A percentile compares a stretch with the other conserved stretches of the same genome.
Evolutionary conservation across 768 basidiomycete genomes (phyloP).

Genomic region (Suillus cothurnatus): DNA sequence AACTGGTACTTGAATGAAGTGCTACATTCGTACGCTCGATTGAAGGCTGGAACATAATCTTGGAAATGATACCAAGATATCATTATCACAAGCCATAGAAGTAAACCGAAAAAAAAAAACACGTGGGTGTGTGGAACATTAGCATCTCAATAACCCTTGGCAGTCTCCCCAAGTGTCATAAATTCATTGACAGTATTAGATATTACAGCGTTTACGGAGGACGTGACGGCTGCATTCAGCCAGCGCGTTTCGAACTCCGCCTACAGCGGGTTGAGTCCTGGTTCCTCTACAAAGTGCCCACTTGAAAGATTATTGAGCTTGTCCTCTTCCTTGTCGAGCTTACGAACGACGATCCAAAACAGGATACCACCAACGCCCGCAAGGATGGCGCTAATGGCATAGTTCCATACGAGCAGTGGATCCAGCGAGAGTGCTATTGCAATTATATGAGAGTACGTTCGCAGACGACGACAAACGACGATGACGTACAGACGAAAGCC

Average conservation of each 20-base stretch:
- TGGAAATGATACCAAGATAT: too few relatives aligned
- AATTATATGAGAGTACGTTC: background rate
- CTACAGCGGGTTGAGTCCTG: background rate
- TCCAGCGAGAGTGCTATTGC: constrained; percentile 61
- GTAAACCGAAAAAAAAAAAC: background rate
- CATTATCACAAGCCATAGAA: background rate
- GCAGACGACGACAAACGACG: constrained; percentile 7
- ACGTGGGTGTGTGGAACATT: background rate
- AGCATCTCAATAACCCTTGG: background rate
- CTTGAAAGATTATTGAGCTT: constrained; percentile 53
- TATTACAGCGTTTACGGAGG: too few relatives aligned
- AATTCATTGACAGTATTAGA: too few relatives aligned
- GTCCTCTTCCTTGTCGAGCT: constrained; percentile 66
- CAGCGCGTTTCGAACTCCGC: background rate
- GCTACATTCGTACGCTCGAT: background rate
- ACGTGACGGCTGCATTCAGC: too few relatives aligned
- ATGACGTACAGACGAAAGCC: constrained; percentile 65
- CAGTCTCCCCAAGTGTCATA: too few relatives aligned
- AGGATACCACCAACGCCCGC: constrained; percentile 51
- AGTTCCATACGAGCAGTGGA: constrained; percentile 78
- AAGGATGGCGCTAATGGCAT: constrained; percentile 58
- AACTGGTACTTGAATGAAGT: background rate
- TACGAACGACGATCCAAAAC: constrained; percentile 55
- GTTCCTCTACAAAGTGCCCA: constrained; percentile 35
- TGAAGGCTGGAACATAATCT: too few relatives aligned